phyloP scores from a whole-genome alignment of 768 basidiomycete species.

The Pisolithus albus region DNA sequence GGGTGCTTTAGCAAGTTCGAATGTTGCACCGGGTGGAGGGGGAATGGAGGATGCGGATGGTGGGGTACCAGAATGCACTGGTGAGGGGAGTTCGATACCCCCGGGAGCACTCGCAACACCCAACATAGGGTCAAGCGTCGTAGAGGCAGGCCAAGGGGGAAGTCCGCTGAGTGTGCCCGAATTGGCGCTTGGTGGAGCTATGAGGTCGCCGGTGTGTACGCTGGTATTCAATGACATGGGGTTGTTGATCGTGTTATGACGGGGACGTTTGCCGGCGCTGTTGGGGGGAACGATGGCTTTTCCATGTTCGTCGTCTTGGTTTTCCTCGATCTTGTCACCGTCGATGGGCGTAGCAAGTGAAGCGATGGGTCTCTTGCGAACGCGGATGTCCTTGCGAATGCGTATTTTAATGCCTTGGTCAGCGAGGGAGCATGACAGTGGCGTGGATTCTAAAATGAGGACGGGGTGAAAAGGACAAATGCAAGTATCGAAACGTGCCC shows the following conservation, averaged over 20 bases:
- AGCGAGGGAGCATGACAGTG: constrained; percentile 83
- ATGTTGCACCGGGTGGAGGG: constrained; percentile 8
- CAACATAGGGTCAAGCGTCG: constrained; percentile 26
- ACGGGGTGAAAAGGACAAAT: too few species aligned
- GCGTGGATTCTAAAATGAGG: constrained; percentile 63
- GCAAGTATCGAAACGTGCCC: too few species aligned
- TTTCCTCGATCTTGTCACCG: constrained; percentile 20
- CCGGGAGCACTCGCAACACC: constrained; percentile 27
- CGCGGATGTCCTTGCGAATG: constrained; percentile 85
- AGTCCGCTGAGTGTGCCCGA: constrained; percentile 23
- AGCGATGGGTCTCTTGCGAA: constrained; percentile 60
- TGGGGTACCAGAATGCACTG: constrained; percentile 2
- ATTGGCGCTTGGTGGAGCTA: constrained; percentile 9
- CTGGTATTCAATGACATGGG: constrained; percentile 12
- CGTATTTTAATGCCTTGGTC: constrained; percentile 95
- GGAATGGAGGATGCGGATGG: constrained; percentile 6
- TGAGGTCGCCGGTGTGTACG: constrained; percentile 8
- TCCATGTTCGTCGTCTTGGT: constrained; percentile 17
- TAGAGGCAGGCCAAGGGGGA: constrained; percentile 27
- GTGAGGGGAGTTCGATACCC: constrained; percentile 24
- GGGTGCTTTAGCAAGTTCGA: constrained; percentile 4
- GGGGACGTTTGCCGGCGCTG: constrained; percentile 18
- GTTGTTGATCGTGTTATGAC: constrained; percentile 22
- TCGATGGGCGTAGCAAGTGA: constrained; percentile 22
- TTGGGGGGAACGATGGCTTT: constrained; percentile 5